Evolutionary conservation across 2,329 filamentous ascomycete species (phyloP).

Genomic region (Leptographium radiaticola): DNA sequence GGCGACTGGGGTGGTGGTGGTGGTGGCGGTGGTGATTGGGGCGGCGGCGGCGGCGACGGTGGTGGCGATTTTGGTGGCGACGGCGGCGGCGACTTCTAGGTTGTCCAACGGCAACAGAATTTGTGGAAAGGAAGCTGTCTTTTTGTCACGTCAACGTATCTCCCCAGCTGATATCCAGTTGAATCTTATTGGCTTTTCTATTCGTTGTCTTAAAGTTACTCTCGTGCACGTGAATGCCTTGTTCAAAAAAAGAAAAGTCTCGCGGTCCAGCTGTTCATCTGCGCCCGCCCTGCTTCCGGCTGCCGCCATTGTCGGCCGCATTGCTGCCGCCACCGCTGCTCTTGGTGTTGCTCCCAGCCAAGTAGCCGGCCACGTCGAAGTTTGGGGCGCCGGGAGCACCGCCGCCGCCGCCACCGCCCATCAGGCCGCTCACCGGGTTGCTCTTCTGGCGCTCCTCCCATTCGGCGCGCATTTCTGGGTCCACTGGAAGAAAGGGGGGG

Average conservation of each 20-base stretch:
- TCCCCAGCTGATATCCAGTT: too few relatives aligned
- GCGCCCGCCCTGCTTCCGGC: slow-evolving; percentile 27
- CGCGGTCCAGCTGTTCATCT: too few relatives aligned
- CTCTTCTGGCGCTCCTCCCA: slow-evolving; percentile 82
- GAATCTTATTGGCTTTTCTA: too few relatives aligned
- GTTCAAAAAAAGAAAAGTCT: too few relatives aligned
- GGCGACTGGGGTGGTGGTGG: slow-evolving; percentile 7
- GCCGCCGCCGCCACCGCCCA: slow-evolving; percentile 27
- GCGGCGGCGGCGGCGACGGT: slow-evolving; percentile 18
- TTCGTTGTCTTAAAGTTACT: too few relatives aligned
- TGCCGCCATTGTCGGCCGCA: slow-evolving; percentile 11
- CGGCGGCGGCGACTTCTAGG: neutral
- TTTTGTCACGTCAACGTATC: neutral
- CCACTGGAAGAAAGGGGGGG: slow-evolving; percentile 50
- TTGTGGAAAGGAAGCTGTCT: too few relatives aligned
- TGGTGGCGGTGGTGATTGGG: slow-evolving; percentile 16
- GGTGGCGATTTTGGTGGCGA: slow-evolving; percentile 24
- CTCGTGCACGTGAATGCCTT: too few relatives aligned
- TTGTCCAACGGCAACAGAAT: neutral
- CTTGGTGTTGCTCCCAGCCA: slow-evolving; percentile 36
- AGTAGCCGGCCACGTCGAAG: slow-evolving; percentile 51
- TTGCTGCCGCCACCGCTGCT: slow-evolving; percentile 15
- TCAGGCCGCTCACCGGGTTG: slow-evolving; percentile 49
- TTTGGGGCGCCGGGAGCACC: slow-evolving; percentile 30
- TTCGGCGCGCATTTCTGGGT: slow-evolving; percentile 86